Base-by-base conservation (phyloP, 768 basidiomycete species). In the Mycena vitilis region DNA sequence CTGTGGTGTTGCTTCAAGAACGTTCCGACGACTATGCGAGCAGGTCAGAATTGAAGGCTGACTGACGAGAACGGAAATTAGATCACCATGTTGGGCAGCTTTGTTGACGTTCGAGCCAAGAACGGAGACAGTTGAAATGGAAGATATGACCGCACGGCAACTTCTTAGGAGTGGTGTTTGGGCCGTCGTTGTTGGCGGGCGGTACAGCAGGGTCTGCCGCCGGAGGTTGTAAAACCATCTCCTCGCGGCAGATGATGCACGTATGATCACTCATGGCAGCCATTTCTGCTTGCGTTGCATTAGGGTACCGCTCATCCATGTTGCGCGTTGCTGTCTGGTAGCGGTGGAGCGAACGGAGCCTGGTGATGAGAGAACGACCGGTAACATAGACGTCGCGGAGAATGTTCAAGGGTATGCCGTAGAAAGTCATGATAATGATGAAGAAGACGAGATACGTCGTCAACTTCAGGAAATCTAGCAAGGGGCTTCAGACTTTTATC, bases 231-330 rank as follows among this genome's bases (percentile, higher is more conserved):
- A 85, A 78, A 60, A 83, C 76, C 96, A 99, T 95, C 76, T 99
- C 98, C 79, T 99, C 98, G 15, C 98, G 88, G 75, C 98, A 99
- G 70, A 99, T 98, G 73, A 99, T 99, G 76, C 98, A 99, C 4
- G 95, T 98, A 65, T 88, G 88, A 79, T 99, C 98, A 58, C 88
- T 90, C 88, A 92, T 92, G 2, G 86, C 83, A 12, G 84, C 79
- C 79, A 99, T 83, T 78, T 99, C 97, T 71, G 90, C 93, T 73
- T 88, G 86, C 5, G 95, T 94, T 48, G 95, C 96, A 74, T 97
- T 91, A 6, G 98, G 96, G 78, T 98, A 99, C 45, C 95, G 85
- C 73, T 95, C 87, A 72, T 99, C 95, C 97, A 99, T 98, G 77
- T 99, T 95, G 59, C 92, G 85, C 8, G 97, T 99, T 2, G 98